Evolutionary conservation across 768 basidiomycete genomes (phyloP).

Genomic region (Gymnopilus junonius): DNA sequence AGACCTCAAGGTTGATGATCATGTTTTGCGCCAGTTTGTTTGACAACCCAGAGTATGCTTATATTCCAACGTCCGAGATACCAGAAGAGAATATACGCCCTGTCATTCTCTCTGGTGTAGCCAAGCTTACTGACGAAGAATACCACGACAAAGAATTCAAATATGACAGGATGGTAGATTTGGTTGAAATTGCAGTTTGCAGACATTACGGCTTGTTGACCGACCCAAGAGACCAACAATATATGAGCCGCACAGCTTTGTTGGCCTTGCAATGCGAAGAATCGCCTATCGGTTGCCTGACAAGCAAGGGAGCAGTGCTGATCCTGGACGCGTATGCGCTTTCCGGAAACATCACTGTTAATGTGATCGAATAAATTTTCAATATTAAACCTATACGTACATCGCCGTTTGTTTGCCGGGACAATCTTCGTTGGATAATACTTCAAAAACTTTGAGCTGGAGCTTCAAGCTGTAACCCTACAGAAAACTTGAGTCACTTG

Average conservation of each 20-base stretch:
- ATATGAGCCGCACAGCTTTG: background rate
- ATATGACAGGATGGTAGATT: slow-evolving; percentile 10
- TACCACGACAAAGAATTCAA: slow-evolving; percentile 2
- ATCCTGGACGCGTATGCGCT: slow-evolving; percentile 10
- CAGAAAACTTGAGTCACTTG: too few species aligned
- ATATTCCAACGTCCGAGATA: slow-evolving; percentile 2
- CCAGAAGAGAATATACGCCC: slow-evolving; percentile 9
- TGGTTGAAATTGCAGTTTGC: slow-evolving; percentile 9
- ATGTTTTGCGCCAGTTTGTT: slow-evolving; percentile 8
- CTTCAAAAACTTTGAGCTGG: too few species aligned
- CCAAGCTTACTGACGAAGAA: slow-evolving; percentile 12
- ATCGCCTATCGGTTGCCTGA: background rate
- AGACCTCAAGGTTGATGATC: slow-evolving; percentile 6
- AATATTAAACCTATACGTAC: too few species aligned
- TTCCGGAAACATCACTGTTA: background rate
- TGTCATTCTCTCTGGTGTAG: slow-evolving; percentile 11
- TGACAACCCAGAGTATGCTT: slow-evolving; percentile 6
- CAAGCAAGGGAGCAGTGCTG: slow-evolving; percentile 8
- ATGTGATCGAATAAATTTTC: background rate
- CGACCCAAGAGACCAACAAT: slow-evolving; percentile 6
- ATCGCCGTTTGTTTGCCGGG: background rate
- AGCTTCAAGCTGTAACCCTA: too few species aligned
- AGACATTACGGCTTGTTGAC: slow-evolving; percentile 5
- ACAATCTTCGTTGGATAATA: background rate
- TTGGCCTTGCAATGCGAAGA: slow-evolving; percentile 12